These are phyloP conservation scores for Fusarium chaquense DNA, from an alignment of 2,329 filamentous ascomycete genomes.

Conservation along the genomic window DNA sequence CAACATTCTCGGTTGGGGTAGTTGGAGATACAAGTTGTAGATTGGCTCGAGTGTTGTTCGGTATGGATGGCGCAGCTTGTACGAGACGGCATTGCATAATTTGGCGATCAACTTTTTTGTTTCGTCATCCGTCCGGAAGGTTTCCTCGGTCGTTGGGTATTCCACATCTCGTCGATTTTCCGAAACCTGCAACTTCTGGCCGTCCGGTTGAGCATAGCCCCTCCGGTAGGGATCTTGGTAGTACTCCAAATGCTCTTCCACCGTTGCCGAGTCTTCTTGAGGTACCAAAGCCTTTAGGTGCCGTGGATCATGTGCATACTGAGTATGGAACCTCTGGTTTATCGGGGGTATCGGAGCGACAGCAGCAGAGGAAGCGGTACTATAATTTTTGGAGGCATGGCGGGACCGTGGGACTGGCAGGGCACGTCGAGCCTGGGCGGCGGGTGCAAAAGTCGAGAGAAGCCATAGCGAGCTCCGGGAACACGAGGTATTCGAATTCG, in stretches of 20 bases:
- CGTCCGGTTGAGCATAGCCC: constrained; percentile 65
- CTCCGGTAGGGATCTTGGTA: constrained; percentile 66
- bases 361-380: constrained; percentile 43
- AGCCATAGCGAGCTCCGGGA: constrained; percentile 55
- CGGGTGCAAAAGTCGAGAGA: constrained; percentile 56
- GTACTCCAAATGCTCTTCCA: constrained; percentile 66
- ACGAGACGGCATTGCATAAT: constrained; percentile 57
- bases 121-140: constrained; percentile 52
- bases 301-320: constrained; percentile 48
- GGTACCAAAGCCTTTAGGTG: constrained; percentile 67
- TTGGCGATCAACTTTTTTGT: constrained; percentile 53
- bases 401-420: constrained; percentile 33
- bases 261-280: constrained; percentile 60
- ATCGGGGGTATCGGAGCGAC: constrained; percentile 26
- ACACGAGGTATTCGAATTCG: constrained; percentile 45
- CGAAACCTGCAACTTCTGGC: constrained; percentile 63
- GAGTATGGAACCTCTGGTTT: constrained; percentile 23
- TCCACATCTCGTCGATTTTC: constrained; percentile 62
- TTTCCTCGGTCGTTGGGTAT: constrained; percentile 59
- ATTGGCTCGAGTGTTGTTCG: constrained; percentile 58
- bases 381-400: constrained; percentile 44
- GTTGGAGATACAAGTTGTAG: constrained; percentile 61
- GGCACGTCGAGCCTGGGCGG: constrained; percentile 39
- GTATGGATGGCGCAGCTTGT: constrained; percentile 57
- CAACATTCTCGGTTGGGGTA: constrained; percentile 66